Base-by-base conservation (phyloP, 805 yeast species). In the Vanderwaltozyma verrucispora region DNA sequence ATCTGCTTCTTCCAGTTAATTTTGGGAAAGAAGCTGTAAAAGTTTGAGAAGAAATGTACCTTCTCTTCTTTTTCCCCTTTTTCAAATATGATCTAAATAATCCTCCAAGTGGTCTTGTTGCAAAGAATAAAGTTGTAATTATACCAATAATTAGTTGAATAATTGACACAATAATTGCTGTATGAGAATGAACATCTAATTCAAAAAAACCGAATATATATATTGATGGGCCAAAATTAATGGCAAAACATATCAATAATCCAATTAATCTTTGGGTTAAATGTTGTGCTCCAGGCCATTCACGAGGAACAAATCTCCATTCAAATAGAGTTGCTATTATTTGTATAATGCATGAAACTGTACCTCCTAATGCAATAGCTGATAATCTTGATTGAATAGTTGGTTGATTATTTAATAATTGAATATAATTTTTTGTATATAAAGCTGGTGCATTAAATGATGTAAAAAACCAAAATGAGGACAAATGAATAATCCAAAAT, bases 401-500 rank as follows among this genome's bases (percentile, higher is more conserved):
- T 1, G 95, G 94, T 24, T 70, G 71, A 51, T 74, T 78, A 48
- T 81, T 71, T 32, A 65, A 45, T 6, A 64, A 52, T 28, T 72
- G 75, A 35, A 63, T 63, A 50, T 80, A 81, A 37, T 72, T 61
- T 28, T 61, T 60, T 0, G 86, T 78, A 54, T 80, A 83, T 21
- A 84, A 62, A 0, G 82, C 70, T 1, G 83, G 77, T 0, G 87
- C 65, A 53, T 84, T 81, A 53, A 71, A 72, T 31, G 78, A 55
- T 0, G 87, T 80, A 51, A 76, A 84, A 40, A 75, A 73, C 95
- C 95, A 84, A 55, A 80, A 84, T 25, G 76, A 64, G 1, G 84
- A 67, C 28, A 77, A 63, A 51, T 84, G 95, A 35, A 83, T 72
- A 37, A 80, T 76, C 88, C 89, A 81, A 37, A 81, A 74, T 39